Percentiles rank a stretch among this genome's conserved stretches.
These are phyloP conservation scores for Paraurostyla sp. DNA, from an alignment of 73 alveolate species.

Conservation along the genomic window DNA sequence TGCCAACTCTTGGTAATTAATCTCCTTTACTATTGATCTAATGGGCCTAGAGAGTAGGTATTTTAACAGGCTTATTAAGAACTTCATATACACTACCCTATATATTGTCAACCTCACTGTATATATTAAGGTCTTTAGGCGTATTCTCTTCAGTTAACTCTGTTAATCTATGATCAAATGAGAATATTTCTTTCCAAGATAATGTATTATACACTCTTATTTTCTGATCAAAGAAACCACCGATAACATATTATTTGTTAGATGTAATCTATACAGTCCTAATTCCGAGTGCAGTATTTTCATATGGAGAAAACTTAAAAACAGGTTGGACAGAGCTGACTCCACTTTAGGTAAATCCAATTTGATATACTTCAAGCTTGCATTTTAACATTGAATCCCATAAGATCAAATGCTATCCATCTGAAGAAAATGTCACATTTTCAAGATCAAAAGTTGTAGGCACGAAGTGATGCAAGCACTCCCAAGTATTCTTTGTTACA, in stretches of 20 bases:
- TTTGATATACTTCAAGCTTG: constrained; percentile 81
- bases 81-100: constrained; percentile 84
- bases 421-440: constrained; percentile 92
- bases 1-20: constrained; percentile 89
- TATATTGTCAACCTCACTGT: constrained; percentile 84
- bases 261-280: constrained; percentile 81
- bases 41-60: constrained; percentile 69
- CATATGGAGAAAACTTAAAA: constrained; percentile 29
- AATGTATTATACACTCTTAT: constrained; percentile 84
- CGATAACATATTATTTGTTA: constrained; percentile 79
- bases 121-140: constrained; percentile 69
- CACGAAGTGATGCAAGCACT: constrained; percentile 89
- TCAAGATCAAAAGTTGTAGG: constrained; percentile 92
- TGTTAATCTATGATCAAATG: constrained; percentile 64
- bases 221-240: constrained; percentile 88
- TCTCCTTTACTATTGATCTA: constrained; percentile 71
- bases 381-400: constrained; percentile 91
- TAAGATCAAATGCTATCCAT: constrained; percentile 86
- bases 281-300: constrained; percentile 86
- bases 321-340: neutral
- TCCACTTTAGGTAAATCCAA: neutral
- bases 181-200: constrained; percentile 89
- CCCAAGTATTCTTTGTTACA: constrained; percentile 76
- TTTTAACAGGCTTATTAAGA: constrained; percentile 67
- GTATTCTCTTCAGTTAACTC: constrained; percentile 54